phyloP scores from a whole-genome alignment of 352 stramenopile genomes.

The Phytopythium montanum region DNA sequence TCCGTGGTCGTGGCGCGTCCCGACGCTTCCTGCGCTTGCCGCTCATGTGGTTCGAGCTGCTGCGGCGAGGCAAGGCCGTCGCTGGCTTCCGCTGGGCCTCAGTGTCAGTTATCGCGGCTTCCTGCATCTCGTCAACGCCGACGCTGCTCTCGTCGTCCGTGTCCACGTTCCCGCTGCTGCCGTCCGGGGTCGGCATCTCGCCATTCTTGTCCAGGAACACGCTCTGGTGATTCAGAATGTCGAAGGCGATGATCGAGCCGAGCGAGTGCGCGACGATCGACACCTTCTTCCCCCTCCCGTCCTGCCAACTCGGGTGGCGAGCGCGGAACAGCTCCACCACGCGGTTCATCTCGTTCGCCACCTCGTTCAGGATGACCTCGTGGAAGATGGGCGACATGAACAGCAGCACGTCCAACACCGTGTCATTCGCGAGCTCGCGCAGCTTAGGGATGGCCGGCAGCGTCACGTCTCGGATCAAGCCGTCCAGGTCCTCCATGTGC shows the following conservation, averaged over 20 bases:
- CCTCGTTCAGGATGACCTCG: slow-evolving; percentile 89
- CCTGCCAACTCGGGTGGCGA: slow-evolving; percentile 47
- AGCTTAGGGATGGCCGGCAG: slow-evolving; percentile 89
- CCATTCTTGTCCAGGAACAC: slow-evolving; percentile 19
- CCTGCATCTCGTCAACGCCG: slow-evolving; percentile 28
- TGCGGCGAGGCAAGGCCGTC: slow-evolving; percentile 8
- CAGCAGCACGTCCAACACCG: slow-evolving; percentile 89
- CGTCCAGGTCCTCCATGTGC: slow-evolving; percentile 69
- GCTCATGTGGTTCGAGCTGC: slow-evolving; percentile 12
- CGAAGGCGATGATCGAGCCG: slow-evolving; percentile 91
- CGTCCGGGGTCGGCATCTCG: slow-evolving; percentile 25
- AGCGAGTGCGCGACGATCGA: slow-evolving; percentile 88
- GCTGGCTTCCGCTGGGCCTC: slow-evolving; percentile 12
- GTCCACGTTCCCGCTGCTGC: slow-evolving; percentile 17
- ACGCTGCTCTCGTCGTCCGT: slow-evolving; percentile 33
- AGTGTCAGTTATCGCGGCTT: slow-evolving; percentile 7
- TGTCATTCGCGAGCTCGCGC: slow-evolving; percentile 91
- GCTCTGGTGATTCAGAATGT: slow-evolving; percentile 83
- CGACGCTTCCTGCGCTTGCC: slow-evolving; percentile 15
- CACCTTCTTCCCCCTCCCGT: slow-evolving; percentile 62
- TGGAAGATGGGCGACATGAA: slow-evolving; percentile 93
- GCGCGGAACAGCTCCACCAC: slow-evolving; percentile 76
- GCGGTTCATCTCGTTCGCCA: slow-evolving; percentile 91
- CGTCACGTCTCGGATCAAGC: slow-evolving; percentile 70
- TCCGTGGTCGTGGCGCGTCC: slow-evolving; percentile 12